Base-by-base conservation (phyloP, 768 basidiomycete genomes). In the Kwoniella dendrophila region DNA sequence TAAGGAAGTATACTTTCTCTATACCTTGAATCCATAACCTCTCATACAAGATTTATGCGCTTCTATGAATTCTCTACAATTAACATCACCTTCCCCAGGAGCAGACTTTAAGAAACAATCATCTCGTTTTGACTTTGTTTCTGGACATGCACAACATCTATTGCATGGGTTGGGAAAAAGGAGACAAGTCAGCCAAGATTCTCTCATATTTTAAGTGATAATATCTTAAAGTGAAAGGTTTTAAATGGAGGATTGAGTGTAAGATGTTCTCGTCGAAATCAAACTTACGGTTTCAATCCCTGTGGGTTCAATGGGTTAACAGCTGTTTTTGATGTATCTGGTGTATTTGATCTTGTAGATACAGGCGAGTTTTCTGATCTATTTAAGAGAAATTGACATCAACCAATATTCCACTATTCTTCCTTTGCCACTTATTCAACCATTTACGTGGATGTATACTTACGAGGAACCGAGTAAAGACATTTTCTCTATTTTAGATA, bases 131-230 rank as follows among this genome's bases (percentile, higher is more conserved):
- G 88, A 85, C 79, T 98, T 98, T 2, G 93, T 95, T 70, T 92
- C 84, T 1, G 92, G 93, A 75, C 95, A 98, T 43, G 94, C 95
- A 74, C 95, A 97, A 71, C 95, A 98, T 71, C 95, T 98, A 64
- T 22, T 34, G n/a, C 14, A 38, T 54, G 51, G 40, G 26, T 32
- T 3, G 24, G 14, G 20, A 14, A 40, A 3, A 20, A n/a, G n/a
- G n/a, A n/a, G n/a, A n/a, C n/a, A n/a, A n/a, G n/a, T n/a, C n/a
- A n/a, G n/a, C n/a, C n/a, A n/a, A n/a, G n/a, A n/a, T n/a, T n/a
- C n/a, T 8, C 43, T 44, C 36, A 38, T 38, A 38, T 38, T n/a
- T n/a, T n/a, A n/a, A n/a, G n/a, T n/a, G n/a, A n/a, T n/a, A n/a
- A n/a, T n/a, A n/a, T n/a, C n/a, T n/a, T n/a, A n/a, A n/a, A n/a